Base-by-base conservation (phyloP, 306 rosid species). In the Hippophae tibetana region DNA sequence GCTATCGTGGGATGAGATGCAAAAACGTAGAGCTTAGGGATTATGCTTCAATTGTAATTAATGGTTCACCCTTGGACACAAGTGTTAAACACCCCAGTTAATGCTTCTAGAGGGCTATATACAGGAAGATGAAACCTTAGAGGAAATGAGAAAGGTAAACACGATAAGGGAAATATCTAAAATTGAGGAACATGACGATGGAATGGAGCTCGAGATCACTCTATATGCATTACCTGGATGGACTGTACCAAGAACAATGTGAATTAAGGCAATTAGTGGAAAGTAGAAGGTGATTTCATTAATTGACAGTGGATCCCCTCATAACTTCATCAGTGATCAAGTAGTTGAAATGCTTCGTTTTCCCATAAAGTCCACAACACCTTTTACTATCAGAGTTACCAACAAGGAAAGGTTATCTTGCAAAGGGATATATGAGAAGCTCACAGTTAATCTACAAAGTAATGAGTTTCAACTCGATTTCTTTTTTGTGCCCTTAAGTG, bases 1-100 rank as follows among this genome's bases (percentile, higher is more conserved):
- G 14, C 0, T 47, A 0, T 1, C 7, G 13, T 47, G 50, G 50
- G 48, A 41, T 13, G 62, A 58, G 48, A 58, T 58, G 49, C 38
- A 58, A 9, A 13, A 5, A 3, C 6, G 12, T 3, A n/a, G 6
- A 5, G 62, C 62, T 43, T 40, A 58, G 10, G 62, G 62, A 5
- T 8, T 58, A 4, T 58, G 62, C 43, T 58, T 58, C 5, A 58
- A 58, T 9, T 58, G 13, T 13, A 43, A n/a, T 58, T 25, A 58
- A 43, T 42, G 13, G 9, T 58, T 58, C 8, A 58, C 48, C 6
- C 49, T 0, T 11, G 50, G 49, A 10, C 50, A 58, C 38, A 14
- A 58, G 12, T 58, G 62, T 40, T 7, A 41, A 40, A 12, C 9
- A n/a, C 48, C 50, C 3, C 38, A 58, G 26, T 13, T 42, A 49